phyloP scores from a whole-genome alignment of 352 stramenopile genomes.

The Globisporangium yorkense region DNA sequence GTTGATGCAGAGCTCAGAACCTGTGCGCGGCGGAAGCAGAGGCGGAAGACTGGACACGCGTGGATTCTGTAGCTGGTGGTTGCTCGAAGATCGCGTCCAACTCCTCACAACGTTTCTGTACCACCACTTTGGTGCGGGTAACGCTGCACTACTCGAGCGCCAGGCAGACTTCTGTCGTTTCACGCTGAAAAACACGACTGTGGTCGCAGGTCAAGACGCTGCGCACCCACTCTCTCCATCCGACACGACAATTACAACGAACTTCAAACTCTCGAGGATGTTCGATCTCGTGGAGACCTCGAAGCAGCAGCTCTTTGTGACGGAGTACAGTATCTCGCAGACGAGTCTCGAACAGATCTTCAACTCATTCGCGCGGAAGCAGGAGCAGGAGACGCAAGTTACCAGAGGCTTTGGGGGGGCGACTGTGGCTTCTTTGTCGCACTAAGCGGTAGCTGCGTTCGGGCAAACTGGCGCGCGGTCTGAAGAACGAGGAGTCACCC shows the following conservation, averaged over 20 bases:
- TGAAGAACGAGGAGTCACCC: no score
- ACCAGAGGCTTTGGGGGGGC: background rate
- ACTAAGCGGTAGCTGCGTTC: background rate
- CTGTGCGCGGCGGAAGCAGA: background rate
- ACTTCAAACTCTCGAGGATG: conserved; percentile 5
- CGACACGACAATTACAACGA: background rate
- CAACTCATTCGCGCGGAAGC: conserved; percentile 64
- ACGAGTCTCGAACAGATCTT: conserved; percentile 87
- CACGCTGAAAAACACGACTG: conserved; percentile 20
- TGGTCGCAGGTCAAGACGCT: background rate
- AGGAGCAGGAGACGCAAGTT: conserved; percentile 19
- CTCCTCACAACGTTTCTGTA: conserved; percentile 33
- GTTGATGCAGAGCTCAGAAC: conserved; percentile 1
- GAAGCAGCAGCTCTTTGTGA: conserved; percentile 26
- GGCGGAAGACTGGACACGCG: conserved; percentile 16
- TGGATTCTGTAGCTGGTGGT: conserved; percentile 57
- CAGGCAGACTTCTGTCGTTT: conserved; percentile 63
- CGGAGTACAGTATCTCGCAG: conserved; percentile 79
- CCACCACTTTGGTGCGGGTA: conserved; percentile 17
- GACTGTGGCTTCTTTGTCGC: background rate
- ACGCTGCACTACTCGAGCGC: conserved; percentile 45
- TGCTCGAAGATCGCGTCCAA: conserved; percentile 48
- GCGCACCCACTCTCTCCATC: background rate
- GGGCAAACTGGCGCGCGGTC: no score
- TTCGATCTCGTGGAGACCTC: conserved; percentile 8